Evolutionary conservation across 2,329 filamentous ascomycete species (phyloP).

Genomic region (Cordyceps javanica): DNA sequence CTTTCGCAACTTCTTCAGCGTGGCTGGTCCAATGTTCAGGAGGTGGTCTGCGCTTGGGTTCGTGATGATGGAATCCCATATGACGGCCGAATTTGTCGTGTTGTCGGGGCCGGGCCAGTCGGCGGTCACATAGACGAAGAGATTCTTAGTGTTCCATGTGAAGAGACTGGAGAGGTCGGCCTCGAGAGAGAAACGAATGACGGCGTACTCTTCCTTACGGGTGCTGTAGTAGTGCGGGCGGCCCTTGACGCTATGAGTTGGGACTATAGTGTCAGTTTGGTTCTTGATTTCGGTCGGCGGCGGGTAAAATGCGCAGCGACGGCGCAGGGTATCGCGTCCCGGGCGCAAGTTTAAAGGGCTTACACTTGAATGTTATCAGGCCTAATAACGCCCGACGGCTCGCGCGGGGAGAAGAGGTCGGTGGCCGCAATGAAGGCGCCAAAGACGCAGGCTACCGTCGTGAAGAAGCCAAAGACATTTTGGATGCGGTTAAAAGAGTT

Average conservation of each 20-base stretch:
- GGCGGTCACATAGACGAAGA: slow-evolving; percentile 94
- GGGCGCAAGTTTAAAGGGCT: slow-evolving; percentile 21
- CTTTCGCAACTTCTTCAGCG: slow-evolving; percentile 56
- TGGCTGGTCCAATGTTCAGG: slow-evolving; percentile 51
- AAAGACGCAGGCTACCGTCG: slow-evolving; percentile 79
- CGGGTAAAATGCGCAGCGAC: background rate
- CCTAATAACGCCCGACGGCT: slow-evolving; percentile 56
- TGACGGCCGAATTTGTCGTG: slow-evolving; percentile 66
- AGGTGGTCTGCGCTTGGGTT: slow-evolving; percentile 59
- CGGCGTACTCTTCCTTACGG: slow-evolving; percentile 92
- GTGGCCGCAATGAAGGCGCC: slow-evolving; percentile 75
- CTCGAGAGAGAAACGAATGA: slow-evolving; percentile 88
- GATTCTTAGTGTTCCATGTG: slow-evolving; percentile 98
- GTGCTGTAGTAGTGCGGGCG: slow-evolving; percentile 92
- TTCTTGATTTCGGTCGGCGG: background rate
- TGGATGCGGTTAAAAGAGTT: slow-evolving; percentile 79
- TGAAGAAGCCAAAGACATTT: slow-evolving; percentile 97
- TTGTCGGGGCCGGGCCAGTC: slow-evolving; percentile 49
- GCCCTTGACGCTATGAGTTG: slow-evolving; percentile 66
- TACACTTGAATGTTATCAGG: slow-evolving; percentile 83
- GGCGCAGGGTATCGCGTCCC: background rate
- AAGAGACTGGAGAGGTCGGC: slow-evolving; percentile 88
- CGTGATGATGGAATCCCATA: slow-evolving; percentile 95
- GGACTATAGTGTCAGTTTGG: background rate
- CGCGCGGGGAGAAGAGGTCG: slow-evolving; percentile 64